Evolutionary conservation across 805 yeast genomes (phyloP).

Genomic region (Danielia reshetovae): DNA sequence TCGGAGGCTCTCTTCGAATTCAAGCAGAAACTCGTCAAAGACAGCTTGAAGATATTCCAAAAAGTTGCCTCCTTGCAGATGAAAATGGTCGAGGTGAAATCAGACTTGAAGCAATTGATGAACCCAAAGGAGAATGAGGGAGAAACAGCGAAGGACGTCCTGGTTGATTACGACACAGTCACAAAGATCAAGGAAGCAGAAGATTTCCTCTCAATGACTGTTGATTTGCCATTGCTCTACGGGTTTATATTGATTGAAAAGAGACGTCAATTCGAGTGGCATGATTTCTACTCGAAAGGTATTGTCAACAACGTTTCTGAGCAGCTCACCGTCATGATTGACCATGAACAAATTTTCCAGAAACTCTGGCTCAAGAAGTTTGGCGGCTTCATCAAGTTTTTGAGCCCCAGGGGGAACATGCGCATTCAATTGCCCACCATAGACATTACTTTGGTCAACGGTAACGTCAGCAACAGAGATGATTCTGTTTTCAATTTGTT

Average conservation of each 20-base stretch:
- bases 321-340: constrained; percentile 52
- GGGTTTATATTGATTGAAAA: constrained; percentile 66
- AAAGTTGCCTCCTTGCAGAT: constrained; percentile 35
- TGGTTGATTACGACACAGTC: background rate
- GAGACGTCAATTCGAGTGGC: constrained; percentile 58
- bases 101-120: constrained; percentile 25
- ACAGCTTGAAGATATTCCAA: constrained; percentile 24
- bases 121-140: constrained; percentile 3
- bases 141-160: too few relatives aligned
- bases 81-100: constrained; percentile 32
- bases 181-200: constrained; percentile 27
- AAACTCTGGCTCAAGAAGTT: constrained; percentile 63
- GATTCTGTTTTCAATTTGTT: constrained; percentile 29
- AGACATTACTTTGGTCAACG: constrained; percentile 15
- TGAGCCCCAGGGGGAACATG: constrained; percentile 13
- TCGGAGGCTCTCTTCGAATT: constrained; percentile 33
- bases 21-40: constrained; percentile 19
- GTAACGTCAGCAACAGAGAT: background rate
- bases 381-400: constrained; percentile 35
- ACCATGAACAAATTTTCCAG: constrained; percentile 53
- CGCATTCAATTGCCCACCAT: constrained; percentile 21
- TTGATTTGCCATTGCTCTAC: constrained; percentile 67
- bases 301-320: constrained; percentile 46
- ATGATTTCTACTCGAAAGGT: constrained; percentile 38
- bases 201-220: constrained; percentile 41